Evolutionary conservation across 2,329 filamentous ascomycete genomes (phyloP).

Genomic region (Fusarium albidum): DNA sequence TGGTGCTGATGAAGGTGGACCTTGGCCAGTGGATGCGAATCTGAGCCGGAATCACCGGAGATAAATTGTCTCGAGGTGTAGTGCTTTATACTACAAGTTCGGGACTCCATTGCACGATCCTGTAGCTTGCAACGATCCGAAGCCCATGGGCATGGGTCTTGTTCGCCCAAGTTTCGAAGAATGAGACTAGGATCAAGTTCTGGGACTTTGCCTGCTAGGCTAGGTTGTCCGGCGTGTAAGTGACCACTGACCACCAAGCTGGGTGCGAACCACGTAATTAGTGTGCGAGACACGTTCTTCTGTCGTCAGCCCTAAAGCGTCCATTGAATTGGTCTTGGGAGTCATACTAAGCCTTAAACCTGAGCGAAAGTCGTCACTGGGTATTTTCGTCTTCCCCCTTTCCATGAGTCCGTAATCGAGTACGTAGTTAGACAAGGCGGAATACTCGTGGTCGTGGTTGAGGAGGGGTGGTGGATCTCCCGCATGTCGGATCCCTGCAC

Average conservation of each 20-base stretch:
- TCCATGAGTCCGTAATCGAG: background rate
- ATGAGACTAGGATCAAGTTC: no score
- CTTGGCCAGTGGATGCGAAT: background rate
- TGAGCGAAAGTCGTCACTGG: background rate
- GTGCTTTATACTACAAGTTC: background rate
- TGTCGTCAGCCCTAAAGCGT: constrained; percentile 14
- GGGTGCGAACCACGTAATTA: background rate
- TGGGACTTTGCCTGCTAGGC: no score
- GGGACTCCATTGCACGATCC: background rate
- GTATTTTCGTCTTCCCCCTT: background rate
- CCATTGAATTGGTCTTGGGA: background rate
- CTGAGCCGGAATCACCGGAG: constrained; percentile 19
- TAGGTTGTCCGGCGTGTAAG: background rate
- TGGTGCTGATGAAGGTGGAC: background rate
- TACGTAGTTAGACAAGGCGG: constrained; percentile 2
- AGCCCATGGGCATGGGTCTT: no score
- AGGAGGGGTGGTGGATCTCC: no score
- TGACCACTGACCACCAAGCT: background rate
- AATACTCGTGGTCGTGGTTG: background rate
- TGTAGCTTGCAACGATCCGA: no score
- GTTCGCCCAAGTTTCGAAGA: no score
- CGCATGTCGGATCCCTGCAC: no score
- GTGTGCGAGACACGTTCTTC: background rate
- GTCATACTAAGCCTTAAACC: constrained; percentile 22
- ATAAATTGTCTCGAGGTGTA: background rate